Base-by-base conservation (phyloP, 345 rosid species). In the Aurinia saxatilis region DNA sequence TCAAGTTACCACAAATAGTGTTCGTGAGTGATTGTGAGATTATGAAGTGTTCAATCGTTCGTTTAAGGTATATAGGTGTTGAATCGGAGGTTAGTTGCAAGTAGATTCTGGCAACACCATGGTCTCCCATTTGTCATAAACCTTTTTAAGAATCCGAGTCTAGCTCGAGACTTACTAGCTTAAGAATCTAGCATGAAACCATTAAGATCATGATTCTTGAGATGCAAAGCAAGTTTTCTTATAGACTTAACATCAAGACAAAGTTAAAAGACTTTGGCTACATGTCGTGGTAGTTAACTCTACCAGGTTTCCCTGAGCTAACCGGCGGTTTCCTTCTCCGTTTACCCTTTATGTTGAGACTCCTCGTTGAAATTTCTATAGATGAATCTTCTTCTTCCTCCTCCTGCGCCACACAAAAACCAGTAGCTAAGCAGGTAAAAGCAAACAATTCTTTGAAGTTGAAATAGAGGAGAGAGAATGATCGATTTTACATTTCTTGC, bases 261-360 rank as follows among this genome's bases (percentile, higher is more conserved):
- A 21, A 61, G 47, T 3, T 45, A 9, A 14, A 42, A 34, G 46
- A 50, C 14, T 49, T 11, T 59, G 34, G 10, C 36, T 69, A 69
- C 68, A 54, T 61, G 50, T 53, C 44, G 63, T 69, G 18, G 21
- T 8, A 1, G 68, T 69, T 69, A 69, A 69, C 68, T 8, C 68
- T 57, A 46, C 73, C 68, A 29, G 37, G 15, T 29, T 54, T 46
- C 27, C 73, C 73, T 3, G 63, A 46, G 57, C 63, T 69, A 31
- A 38, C 18, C 7, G 6, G 45, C 14, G 16, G 73, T 62, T 61
- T 69, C 50, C 36, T 36, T 47, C 0, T 53, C 50, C 37, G 13
- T 54, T 54, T 69, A 10, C 42, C 11, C 47, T 7, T 1, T 5
- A 61, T 0, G 2, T 36, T 29, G 6, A 61, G 21, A 61, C 68